Evolutionary conservation across 495 filamentous ascomycete genomes (phyloP).

Genomic region (Cercophora sp.): DNA sequence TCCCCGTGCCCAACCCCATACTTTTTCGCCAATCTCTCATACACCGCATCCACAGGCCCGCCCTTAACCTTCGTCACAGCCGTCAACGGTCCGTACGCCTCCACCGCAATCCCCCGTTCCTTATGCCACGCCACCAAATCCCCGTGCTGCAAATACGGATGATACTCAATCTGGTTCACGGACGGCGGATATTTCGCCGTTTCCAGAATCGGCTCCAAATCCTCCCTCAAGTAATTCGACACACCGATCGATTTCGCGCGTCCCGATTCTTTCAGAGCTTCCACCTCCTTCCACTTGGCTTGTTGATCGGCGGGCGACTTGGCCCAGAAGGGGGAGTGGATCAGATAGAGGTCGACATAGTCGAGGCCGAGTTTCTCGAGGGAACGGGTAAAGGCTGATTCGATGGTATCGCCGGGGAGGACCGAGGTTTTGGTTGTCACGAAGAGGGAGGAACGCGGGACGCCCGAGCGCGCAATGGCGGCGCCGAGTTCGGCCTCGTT

Average conservation of each 20-base stretch:
- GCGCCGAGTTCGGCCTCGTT: conserved; percentile 74
- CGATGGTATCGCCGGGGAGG: conserved; percentile 52
- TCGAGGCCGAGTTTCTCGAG: conserved; percentile 70
- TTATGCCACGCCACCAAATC: conserved; percentile 62
- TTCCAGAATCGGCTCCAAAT: conserved; percentile 65
- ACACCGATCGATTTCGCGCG: conserved; percentile 77
- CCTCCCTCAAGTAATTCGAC: conserved; percentile 67
- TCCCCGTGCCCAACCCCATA: conserved; percentile 71
- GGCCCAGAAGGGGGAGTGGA: conserved; percentile 72
- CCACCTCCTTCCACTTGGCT: conserved; percentile 71
- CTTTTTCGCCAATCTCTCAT: conserved; percentile 63
- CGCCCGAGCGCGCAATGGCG: conserved; percentile 64
- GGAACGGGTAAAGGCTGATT: conserved; percentile 62
- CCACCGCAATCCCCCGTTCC: conserved; percentile 62
- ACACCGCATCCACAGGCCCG: conserved; percentile 64
- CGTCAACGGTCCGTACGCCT: conserved; percentile 66
- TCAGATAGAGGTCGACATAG: conserved; percentile 84
- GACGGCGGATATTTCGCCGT: conserved; percentile 62
- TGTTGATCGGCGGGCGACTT: conserved; percentile 60
- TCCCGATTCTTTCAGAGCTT: conserved; percentile 66
- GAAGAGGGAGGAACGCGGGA: conserved; percentile 66
- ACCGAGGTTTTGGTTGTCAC: conserved; percentile 71
- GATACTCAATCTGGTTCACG: conserved; percentile 86
- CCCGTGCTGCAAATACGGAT: conserved; percentile 79
- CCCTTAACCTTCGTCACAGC: conserved; percentile 60